Evolutionary conservation across 2,329 filamentous ascomycete genomes (phyloP), one percentile per base, ranked within the genome.

Genomic region (Alternaria gansuensis): DNA sequence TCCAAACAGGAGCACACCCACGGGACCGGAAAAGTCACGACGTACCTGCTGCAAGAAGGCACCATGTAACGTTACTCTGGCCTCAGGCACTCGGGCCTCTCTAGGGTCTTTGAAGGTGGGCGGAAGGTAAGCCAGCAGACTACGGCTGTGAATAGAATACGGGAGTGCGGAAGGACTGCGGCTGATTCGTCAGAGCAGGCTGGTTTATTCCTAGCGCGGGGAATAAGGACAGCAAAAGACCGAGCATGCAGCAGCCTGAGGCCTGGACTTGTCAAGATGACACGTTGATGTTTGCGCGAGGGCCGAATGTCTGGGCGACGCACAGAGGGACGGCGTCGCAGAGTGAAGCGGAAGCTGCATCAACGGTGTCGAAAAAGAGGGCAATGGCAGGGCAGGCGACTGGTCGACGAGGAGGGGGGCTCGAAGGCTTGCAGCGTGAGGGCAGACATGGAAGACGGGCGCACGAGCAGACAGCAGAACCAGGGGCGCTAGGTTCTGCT

Each of bases 1-100:
- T 24, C 34, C 43, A 48, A 50, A 48, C 53, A 50, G 26, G 39
- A 49, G 31, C 24, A 45, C 40, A 51, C 34, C 48, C 44, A 51
- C 24, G 24, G 34, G 9, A 13, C 29, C 33, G 53, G 54, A 57
- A 46, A 45, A 37, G 23, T 34, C 21, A 48, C 46, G 33, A 43
- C 28, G 11, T 39, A 24, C 7, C 10, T 44, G 39, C 31, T 36
- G 51, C 5, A 31, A 34, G 33, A 26, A 44, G 37, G 28, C 39
- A 34, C 53, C 56, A 65, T 65, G 62, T 63, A 60, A 65, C 62
- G 60, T 63, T 60, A 60, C 60, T 29, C 52, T 31, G 36, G 26
- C 33, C 24, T 28, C 50, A 40, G 45, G 31, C 21, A 21, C 24
- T 28, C 50, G 36, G 45, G 31, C 21, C 26, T 46, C 26, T 26